phyloP scores from a whole-genome alignment of 306 rosid genomes.

The Betula pendula region DNA sequence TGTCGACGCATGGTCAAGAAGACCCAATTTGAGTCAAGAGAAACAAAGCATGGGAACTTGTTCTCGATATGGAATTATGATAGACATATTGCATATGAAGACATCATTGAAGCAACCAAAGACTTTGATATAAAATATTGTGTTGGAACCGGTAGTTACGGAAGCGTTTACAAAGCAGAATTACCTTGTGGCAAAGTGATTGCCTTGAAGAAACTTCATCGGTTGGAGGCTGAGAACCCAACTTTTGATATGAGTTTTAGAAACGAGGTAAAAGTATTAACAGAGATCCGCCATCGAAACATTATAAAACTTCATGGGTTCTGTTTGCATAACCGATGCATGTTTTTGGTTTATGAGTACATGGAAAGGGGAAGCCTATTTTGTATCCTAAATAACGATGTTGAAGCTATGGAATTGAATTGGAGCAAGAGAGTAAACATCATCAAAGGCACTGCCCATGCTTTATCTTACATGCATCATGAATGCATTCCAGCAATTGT shows the following conservation, averaged over 20 bases:
- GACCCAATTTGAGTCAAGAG: background rate
- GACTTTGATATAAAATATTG: background rate
- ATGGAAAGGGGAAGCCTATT: constrained; percentile 28
- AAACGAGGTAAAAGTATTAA: constrained; percentile 19
- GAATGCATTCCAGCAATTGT: constrained; percentile 13
- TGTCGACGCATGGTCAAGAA: background rate
- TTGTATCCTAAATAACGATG: background rate
- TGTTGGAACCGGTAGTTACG: constrained; percentile 13
- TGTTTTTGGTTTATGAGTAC: constrained; percentile 28
- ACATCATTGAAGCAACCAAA: background rate
- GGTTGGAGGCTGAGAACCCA: background rate
- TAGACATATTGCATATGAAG: background rate
- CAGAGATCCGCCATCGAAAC: constrained; percentile 2
- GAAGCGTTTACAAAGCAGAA: constrained; percentile 11
- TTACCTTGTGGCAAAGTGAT: background rate
- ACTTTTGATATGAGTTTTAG: background rate
- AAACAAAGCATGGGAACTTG: background rate
- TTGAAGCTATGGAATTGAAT: constrained; percentile 10
- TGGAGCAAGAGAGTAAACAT: constrained; percentile 22
- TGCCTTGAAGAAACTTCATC: constrained; percentile 32
- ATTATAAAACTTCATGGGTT: constrained; percentile 21
- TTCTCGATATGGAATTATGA: background rate
- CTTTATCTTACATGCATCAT: constrained; percentile 30
- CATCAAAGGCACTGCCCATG: constrained; percentile 7
- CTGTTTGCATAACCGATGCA: constrained; percentile 17